These are phyloP conservation scores for Exophiala phaeomuriformis DNA, from an alignment of 2,329 filamentous ascomycete species.

Conservation along the genomic window DNA sequence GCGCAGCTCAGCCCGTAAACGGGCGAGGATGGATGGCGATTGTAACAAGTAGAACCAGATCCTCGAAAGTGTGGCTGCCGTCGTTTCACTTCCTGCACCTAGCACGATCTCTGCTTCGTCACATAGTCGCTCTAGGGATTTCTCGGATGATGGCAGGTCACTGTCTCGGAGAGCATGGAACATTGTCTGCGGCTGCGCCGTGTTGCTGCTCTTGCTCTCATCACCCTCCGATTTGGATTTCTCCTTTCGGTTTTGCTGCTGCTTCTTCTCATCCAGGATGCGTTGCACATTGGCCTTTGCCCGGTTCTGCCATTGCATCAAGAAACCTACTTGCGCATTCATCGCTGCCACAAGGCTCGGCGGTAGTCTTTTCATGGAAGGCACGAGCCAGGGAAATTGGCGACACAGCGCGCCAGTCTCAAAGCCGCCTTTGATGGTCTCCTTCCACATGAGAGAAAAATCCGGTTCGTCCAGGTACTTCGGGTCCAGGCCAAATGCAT, in stretches of 20 bases:
- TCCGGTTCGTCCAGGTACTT: constrained; percentile 8
- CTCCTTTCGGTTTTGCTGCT: constrained; percentile 2
- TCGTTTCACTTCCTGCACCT: constrained; percentile 32
- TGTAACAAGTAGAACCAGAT: constrained; percentile 9
- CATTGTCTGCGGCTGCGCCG: constrained; percentile 31
- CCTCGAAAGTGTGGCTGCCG: constrained; percentile 20
- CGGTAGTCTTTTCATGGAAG: not conserved
- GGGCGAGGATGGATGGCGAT: constrained; percentile 1
- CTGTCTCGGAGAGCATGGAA: constrained; percentile 26
- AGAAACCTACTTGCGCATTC: not conserved
- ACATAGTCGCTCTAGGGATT: constrained; percentile 28
- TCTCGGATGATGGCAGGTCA: constrained; percentile 28
- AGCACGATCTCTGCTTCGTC: constrained; percentile 31
- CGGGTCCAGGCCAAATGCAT: constrained; percentile 13
- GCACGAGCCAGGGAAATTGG: constrained; percentile 5
- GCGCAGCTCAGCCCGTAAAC: constrained; percentile 15
- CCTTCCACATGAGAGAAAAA: constrained; percentile 12
- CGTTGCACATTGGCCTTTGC: not conserved
- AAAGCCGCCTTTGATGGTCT: constrained; percentile 9
- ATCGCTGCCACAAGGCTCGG: not conserved
- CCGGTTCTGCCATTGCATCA: constrained; percentile 1
- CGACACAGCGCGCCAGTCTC: constrained; percentile 3
- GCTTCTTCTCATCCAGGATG: constrained; percentile 7
- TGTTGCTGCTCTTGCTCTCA: too few species aligned
- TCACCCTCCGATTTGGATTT: not conserved